These are phyloP conservation scores for Blakeslea trispora DNA, from an alignment of 371 early-diverging fungal species.

Conservation along the genomic window DNA sequence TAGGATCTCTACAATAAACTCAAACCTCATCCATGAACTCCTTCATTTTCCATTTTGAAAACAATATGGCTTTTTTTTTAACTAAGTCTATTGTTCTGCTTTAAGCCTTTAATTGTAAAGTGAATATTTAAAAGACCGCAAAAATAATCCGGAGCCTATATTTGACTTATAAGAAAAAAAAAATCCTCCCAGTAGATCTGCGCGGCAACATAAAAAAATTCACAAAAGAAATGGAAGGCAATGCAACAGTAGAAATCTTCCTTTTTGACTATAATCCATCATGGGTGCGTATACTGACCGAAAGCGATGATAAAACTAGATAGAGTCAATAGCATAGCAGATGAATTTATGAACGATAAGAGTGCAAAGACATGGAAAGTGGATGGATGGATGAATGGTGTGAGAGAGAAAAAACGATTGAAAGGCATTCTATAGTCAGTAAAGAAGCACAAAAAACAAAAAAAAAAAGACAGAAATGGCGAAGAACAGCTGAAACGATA, in stretches of 20 bases:
- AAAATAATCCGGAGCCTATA: not conserved
- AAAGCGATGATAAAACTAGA: not conserved
- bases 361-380: not conserved
- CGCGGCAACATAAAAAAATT: not conserved
- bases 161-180: not conserved
- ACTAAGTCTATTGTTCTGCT: no score
- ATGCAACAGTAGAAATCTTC: conserved; percentile 5
- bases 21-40: no score
- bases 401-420: not conserved
- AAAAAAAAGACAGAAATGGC: no score
- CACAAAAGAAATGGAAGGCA: not conserved
- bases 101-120: no score
- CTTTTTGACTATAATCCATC: conserved; percentile 22
- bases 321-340: not conserved
- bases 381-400: conserved; percentile 21
- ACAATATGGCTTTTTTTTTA: no score
- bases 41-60: no score
- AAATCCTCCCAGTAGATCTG: not conserved
- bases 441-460: no score
- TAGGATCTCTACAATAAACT: no score
- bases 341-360: no score
- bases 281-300: conserved; percentile 22
- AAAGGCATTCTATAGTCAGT: no score
- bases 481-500: no score
- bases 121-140: no score